phyloP scores from a whole-genome alignment of 164 flowering plant species.

The Vitis labrusca region DNA sequence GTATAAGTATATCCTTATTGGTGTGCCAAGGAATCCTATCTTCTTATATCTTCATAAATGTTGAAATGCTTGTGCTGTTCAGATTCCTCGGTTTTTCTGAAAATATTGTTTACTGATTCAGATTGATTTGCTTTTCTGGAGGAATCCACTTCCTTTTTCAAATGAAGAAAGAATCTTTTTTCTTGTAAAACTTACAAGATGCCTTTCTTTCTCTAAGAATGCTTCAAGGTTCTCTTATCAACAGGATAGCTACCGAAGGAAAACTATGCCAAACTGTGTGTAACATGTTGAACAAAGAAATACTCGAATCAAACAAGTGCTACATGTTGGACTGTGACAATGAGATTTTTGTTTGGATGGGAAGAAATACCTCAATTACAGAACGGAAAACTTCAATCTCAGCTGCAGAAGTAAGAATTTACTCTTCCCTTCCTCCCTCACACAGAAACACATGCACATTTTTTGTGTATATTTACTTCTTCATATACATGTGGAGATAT shows the following conservation, averaged over 20 bases:
- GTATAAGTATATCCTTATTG: too few relatives aligned
- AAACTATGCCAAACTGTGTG: constrained; percentile 30
- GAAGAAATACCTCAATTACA: constrained; percentile 50
- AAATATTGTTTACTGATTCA: too few relatives aligned
- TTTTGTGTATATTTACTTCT: too few relatives aligned
- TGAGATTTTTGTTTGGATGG: constrained; percentile 76
- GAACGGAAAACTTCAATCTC: constrained; percentile 58
- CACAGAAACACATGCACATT: neutral
- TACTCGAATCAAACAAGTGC: constrained; percentile 57
- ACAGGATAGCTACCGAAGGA: constrained; percentile 51
- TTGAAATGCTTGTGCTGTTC: too few relatives aligned
- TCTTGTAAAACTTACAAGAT: too few relatives aligned
- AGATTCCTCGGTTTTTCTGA: too few relatives aligned
- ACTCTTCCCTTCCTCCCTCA: neutral
- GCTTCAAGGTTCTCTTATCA: constrained; percentile 4
- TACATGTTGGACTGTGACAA: constrained; percentile 62
- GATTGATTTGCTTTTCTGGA: too few relatives aligned
- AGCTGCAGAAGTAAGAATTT: constrained; percentile 48
- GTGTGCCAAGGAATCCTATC: too few relatives aligned
- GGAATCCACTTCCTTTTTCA: too few relatives aligned
- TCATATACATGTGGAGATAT: too few relatives aligned
- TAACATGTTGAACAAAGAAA: constrained; percentile 31
- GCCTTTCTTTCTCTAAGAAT: neutral
- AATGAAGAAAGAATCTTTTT: too few relatives aligned
- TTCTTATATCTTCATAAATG: too few relatives aligned